Evolutionary conservation across 2,329 filamentous ascomycete genomes (phyloP).

Genomic region (Nannizziopsis arthrosporioides): DNA sequence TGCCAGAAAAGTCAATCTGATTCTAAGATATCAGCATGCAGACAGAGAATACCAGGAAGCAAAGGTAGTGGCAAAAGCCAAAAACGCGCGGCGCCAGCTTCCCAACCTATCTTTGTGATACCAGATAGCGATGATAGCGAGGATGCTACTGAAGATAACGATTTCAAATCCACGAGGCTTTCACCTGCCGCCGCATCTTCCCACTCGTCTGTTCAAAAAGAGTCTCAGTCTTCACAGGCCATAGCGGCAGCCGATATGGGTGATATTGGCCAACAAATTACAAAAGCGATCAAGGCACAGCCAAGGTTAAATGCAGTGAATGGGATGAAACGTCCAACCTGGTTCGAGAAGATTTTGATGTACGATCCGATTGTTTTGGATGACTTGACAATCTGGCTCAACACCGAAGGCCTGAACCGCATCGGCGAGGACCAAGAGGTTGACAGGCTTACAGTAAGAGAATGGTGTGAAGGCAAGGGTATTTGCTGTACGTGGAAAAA

Average conservation of each 20-base stretch:
- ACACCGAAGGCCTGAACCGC: slow-evolving; percentile 53
- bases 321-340: slow-evolving; percentile 44
- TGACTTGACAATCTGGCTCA: slow-evolving; percentile 73
- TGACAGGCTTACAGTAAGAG: slow-evolving; percentile 56
- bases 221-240: not conserved
- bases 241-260: slow-evolving; percentile 5
- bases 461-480: slow-evolving; percentile 80
- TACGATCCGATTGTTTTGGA: slow-evolving; percentile 86
- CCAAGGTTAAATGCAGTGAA: slow-evolving; percentile 25
- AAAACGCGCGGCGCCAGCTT: not conserved
- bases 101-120: slow-evolving; percentile 5
- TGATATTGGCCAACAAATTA: slow-evolving; percentile 38
- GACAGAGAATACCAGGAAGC: not conserved
- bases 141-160: slow-evolving; percentile 15
- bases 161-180: slow-evolving; percentile 18
- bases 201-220: not conserved
- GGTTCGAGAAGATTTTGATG: slow-evolving; percentile 86
- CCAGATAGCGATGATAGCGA: slow-evolving; percentile 9
- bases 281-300: slow-evolving; percentile 36
- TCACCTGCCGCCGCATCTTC: not conserved
- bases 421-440: slow-evolving; percentile 57
- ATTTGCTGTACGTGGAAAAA: slow-evolving; percentile 70
- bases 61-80: not conserved
- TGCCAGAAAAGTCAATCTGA: not conserved
- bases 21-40: not conserved